A percentile compares a stretch with the other conserved stretches of the same genome.
phyloP scores from a whole-genome alignment of 2,329 filamentous ascomycete genomes.

The Aspergillus terreus region DNA sequence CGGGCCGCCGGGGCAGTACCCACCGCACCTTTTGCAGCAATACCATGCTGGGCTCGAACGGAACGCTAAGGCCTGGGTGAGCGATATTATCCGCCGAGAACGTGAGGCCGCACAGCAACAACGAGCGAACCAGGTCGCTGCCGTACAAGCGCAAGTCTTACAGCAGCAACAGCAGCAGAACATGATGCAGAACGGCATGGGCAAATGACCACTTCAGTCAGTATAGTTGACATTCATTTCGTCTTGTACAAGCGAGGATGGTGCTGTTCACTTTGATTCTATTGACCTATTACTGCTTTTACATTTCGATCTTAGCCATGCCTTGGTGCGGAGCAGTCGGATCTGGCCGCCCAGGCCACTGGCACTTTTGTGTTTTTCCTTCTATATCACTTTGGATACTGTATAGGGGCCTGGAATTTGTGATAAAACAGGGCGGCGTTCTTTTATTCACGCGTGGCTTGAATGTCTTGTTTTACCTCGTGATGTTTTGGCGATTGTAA shows the following conservation, averaged over 20 bases:
- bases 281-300: neutral
- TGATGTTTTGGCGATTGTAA: constrained; percentile 23
- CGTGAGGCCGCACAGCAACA: constrained; percentile 31
- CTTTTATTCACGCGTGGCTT: constrained; percentile 10
- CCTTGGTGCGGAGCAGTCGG: no score
- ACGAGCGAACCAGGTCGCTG: constrained; percentile 27
- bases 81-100: constrained; percentile 37
- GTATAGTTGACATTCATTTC: neutral
- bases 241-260: neutral
- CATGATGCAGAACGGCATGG: constrained; percentile 42
- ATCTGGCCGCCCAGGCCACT: neutral
- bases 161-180: constrained; percentile 40
- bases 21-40: constrained; percentile 35
- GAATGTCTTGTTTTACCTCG: constrained; percentile 14
- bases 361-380: constrained; percentile 8
- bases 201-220: constrained; percentile 22
- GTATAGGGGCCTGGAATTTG: constrained; percentile 22
- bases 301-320: neutral
- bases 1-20: constrained; percentile 37
- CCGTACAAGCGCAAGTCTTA: constrained; percentile 30
- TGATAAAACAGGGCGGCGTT: constrained; percentile 25
- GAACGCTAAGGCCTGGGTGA: constrained; percentile 34
- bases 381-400: constrained; percentile 15
- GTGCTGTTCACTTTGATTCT: neutral
- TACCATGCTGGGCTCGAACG: constrained; percentile 36